Percentiles rank a stretch among this genome's conserved stretches.
These are phyloP conservation scores for Rhodotorula sp. DNA, from an alignment of 1,284 basidiomycete genomes.

Conservation along the genomic window DNA sequence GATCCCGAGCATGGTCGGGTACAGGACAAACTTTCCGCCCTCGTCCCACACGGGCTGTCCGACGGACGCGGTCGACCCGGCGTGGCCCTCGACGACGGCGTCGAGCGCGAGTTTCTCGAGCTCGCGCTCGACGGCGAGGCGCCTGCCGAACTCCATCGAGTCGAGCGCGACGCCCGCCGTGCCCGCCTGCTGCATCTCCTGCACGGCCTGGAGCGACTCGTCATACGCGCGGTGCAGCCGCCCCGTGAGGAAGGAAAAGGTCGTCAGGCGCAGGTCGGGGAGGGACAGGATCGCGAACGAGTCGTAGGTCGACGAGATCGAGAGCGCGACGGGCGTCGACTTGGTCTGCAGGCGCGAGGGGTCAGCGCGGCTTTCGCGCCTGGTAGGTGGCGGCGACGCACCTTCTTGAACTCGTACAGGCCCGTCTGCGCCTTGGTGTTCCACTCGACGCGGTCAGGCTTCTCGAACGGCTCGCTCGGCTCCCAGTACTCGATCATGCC, in stretches of 20 bases:
- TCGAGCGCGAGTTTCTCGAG: conserved; percentile 66
- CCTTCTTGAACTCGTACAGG: conserved; percentile 98
- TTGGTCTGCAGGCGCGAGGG: conserved; percentile 64
- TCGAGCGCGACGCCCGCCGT: conserved; percentile 81
- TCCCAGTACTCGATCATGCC: conserved; percentile 98
- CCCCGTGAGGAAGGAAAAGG: conserved; percentile 87
- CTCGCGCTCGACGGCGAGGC: conserved; percentile 88
- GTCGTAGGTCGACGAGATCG: conserved; percentile 81
- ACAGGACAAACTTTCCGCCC: conserved; percentile 88
- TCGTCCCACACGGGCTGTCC: conserved; percentile 95
- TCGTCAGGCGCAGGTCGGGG: conserved; percentile 85
- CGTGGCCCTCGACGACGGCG: conserved; percentile 56
- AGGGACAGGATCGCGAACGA: conserved; percentile 91
- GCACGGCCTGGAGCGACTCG: conserved; percentile 85
- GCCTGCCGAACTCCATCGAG: conserved; percentile 99
- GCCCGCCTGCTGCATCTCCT: conserved; percentile 71
- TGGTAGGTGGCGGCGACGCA: conserved; percentile 47
- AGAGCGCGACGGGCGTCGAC: conserved; percentile 84
- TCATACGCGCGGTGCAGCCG: conserved; percentile 93
- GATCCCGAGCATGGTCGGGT: conserved; percentile 89
- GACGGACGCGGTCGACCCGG: conserved; percentile 57
- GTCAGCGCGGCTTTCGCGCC: background rate
- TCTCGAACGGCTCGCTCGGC: conserved; percentile 77
- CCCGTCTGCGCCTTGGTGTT: conserved; percentile 88
- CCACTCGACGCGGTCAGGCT: conserved; percentile 83